Conservation (phyloP, 2,329 filamentous ascomycete genomes). For the Simplicillium sp. region DNA sequence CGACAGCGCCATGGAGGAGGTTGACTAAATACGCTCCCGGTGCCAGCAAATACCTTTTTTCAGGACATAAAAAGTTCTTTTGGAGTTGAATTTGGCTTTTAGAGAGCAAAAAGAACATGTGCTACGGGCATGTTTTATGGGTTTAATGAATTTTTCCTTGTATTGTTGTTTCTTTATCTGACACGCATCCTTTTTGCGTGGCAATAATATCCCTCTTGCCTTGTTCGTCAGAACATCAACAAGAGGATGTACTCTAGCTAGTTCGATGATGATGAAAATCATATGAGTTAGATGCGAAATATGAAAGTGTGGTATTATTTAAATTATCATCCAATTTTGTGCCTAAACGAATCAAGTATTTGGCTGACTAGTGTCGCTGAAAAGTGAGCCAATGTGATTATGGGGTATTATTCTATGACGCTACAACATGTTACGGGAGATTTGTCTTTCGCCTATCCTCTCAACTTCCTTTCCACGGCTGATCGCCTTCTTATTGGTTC, state of each 20-base stretch:
- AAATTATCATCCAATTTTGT: not conserved
- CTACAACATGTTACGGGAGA: no score
- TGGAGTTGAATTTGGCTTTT: conserved; percentile 28
- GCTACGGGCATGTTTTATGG: conserved; percentile 9
- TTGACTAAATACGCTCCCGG: conserved; percentile 60
- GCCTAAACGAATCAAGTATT: conserved; percentile 5
- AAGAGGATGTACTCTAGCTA: conserved; percentile 29
- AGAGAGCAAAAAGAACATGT: conserved; percentile 4
- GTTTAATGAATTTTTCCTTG: conserved; percentile 20
- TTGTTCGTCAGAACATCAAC: conserved; percentile 9
- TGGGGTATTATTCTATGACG: no score
- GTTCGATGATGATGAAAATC: conserved; percentile 25
- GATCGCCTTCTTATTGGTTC: no score
- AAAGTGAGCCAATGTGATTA: no score
- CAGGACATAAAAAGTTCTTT: conserved; percentile 26
- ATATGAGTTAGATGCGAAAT: conserved; percentile 26
- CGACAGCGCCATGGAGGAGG: conserved; percentile 99
- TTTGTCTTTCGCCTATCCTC: no score
- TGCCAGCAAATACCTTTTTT: conserved; percentile 16
- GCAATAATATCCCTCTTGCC: conserved; percentile 22
- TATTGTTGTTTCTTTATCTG: conserved; percentile 19
- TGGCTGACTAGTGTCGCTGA: not conserved
- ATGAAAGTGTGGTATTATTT: conserved; percentile 7
- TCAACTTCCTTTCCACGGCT: no score
- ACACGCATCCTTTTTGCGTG: conserved; percentile 15